Conservation (phyloP, 2,329 filamentous ascomycete genomes). For the Aspergillus ochraceus region DNA sequence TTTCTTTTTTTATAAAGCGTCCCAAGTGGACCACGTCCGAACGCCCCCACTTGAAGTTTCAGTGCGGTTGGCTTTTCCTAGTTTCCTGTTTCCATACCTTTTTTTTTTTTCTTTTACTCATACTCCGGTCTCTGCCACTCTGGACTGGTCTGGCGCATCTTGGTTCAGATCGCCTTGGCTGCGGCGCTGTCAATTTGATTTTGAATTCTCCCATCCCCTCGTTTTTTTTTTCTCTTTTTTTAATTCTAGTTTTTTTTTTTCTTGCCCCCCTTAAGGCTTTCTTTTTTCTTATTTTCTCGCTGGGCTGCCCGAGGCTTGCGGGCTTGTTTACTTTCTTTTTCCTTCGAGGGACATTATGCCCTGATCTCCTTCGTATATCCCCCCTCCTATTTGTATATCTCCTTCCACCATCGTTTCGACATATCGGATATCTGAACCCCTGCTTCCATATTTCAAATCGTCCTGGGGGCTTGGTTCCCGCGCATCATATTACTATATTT, state of each 20-base stretch:
- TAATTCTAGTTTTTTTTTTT: neutral
- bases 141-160: conserved; percentile 16
- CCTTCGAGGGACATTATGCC: neutral
- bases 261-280: conserved; percentile 2
- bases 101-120: no score
- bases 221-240: conserved; percentile 1
- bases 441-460: neutral
- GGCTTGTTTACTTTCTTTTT: neutral
- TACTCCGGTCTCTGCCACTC: neutral
- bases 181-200: neutral
- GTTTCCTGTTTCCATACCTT: no score
- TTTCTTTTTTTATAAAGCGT: neutral
- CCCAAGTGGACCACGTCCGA: conserved; percentile 13
- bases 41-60: conserved; percentile 11
- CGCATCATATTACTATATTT: neutral
- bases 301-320: neutral
- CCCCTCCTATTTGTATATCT: neutral
- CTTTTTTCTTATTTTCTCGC: neutral
- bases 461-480: neutral
- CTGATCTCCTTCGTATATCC: neutral
- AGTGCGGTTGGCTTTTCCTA: conserved; percentile 8
- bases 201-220: neutral
- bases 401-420: neutral
- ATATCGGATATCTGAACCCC: neutral
- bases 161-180: conserved; percentile 14